Evolutionary conservation across 129 eudicot genomes (phyloP).

Genomic region (Scalesia atractyloides): DNA sequence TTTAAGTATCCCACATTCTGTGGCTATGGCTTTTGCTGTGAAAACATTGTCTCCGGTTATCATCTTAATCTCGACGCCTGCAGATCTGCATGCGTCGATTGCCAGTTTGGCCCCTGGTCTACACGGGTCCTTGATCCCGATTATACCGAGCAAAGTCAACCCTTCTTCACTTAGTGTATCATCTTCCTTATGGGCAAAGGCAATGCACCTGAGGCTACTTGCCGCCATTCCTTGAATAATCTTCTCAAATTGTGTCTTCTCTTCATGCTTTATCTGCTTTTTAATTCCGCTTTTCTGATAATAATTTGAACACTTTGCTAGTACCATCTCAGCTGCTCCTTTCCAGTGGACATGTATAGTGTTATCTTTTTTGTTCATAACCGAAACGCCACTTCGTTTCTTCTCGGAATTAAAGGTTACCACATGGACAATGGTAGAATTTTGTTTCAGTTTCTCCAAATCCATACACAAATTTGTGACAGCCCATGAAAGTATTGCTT

Average conservation of each 20-base stretch:
- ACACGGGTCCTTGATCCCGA: conserved; percentile 84
- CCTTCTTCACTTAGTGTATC: conserved; percentile 43
- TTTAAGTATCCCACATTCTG: conserved; percentile 78
- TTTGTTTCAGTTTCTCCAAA: conserved; percentile 57
- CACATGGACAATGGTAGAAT: conserved; percentile 51
- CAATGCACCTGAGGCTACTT: conserved; percentile 83
- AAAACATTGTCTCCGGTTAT: conserved; percentile 90
- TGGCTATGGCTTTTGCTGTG: conserved; percentile 90
- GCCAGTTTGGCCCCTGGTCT: conserved; percentile 77
- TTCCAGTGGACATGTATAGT: conserved; percentile 69
- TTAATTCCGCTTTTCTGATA: conserved; percentile 39
- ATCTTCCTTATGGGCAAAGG: conserved; percentile 61
- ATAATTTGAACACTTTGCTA: conserved; percentile 70
- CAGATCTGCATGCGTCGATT: conserved; percentile 53
- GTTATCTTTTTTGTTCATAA: conserved; percentile 44
- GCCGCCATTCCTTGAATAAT: conserved; percentile 87
- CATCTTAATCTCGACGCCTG: conserved; percentile 82
- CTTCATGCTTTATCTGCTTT: conserved; percentile 40
- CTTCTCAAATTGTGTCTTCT: conserved; percentile 46
- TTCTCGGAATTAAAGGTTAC: conserved; percentile 81
- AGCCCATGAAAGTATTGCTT: conserved; percentile 92
- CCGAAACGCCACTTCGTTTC: conserved; percentile 73
- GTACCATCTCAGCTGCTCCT: conserved; percentile 89
- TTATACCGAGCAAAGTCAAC: conserved; percentile 66
- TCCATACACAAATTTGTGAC: conserved; percentile 62